Conservation (phyloP, 768 basidiomycete genomes). For the Termitomyces sp. region DNA sequence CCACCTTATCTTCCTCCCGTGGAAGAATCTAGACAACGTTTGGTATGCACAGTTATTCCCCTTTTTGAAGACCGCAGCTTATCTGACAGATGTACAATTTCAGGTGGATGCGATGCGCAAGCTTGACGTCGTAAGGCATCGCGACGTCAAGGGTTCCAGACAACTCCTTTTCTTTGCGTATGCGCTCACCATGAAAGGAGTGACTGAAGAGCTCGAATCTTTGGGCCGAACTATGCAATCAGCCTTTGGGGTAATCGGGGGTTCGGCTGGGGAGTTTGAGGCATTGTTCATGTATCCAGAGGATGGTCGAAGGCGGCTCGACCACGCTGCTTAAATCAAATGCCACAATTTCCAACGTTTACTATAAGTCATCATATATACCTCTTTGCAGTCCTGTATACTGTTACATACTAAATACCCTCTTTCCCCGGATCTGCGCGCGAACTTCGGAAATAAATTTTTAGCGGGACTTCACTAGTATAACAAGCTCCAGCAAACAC, state of each 20-base stretch:
- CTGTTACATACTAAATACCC: neutral
- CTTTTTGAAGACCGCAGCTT: neutral
- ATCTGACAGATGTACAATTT: slow-evolving; percentile 1
- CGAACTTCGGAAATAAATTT: neutral
- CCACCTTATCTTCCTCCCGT: slow-evolving; percentile 96
- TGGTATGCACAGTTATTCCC: slow-evolving; percentile 44
- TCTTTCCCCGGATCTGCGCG: neutral
- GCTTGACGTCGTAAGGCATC: slow-evolving; percentile 84
- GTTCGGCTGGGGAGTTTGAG: slow-evolving; percentile 80
- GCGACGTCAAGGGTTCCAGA: slow-evolving; percentile 76
- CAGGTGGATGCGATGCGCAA: slow-evolving; percentile 81
- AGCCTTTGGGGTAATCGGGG: slow-evolving; percentile 91
- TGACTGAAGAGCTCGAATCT: slow-evolving; percentile 83
- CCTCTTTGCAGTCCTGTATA: neutral
- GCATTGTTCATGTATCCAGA: slow-evolving; percentile 53
- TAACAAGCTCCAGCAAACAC: too few species aligned
- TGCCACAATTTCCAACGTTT: neutral
- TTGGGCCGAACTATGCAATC: slow-evolving; percentile 81
- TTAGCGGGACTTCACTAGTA: neutral
- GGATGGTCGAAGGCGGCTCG: slow-evolving; percentile 22
- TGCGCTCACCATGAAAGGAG: slow-evolving; percentile 90
- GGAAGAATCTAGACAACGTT: slow-evolving; percentile 73
- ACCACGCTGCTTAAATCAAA: slow-evolving; percentile 18
- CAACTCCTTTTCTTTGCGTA: slow-evolving; percentile 95
- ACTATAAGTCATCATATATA: neutral